phyloP scores from a whole-genome alignment of 176 grass and related monocot species.

The Oryza officinalis region DNA sequence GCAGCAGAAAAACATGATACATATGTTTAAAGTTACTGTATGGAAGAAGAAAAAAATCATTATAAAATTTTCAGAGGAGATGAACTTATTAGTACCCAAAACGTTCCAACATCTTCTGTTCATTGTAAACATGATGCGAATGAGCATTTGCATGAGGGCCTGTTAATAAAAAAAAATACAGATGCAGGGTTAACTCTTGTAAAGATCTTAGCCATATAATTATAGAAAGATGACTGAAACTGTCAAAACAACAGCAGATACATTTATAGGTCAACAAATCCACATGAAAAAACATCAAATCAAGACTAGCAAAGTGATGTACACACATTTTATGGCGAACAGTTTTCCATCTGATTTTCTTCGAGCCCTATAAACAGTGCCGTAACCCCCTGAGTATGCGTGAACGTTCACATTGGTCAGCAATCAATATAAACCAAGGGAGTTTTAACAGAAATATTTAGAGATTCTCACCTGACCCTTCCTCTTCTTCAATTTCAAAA shows the following conservation, averaged over 20 bases:
- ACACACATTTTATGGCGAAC: constrained; percentile 95
- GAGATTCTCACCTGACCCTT: constrained; percentile 82
- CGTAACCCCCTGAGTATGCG: constrained; percentile 76
- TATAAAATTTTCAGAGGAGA: background rate
- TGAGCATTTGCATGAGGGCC: constrained; percentile 86
- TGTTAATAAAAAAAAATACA: constrained; percentile 48
- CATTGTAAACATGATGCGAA: constrained; percentile 87
- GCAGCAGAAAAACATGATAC: constrained; percentile 37
- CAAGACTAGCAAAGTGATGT: constrained; percentile 13
- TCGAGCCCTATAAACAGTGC: constrained; percentile 79
- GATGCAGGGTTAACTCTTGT: constrained; percentile 29
- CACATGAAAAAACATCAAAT: constrained; percentile 5
- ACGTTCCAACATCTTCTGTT: constrained; percentile 83
- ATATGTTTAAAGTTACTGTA: constrained; percentile 5
- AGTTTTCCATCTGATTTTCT: constrained; percentile 64
- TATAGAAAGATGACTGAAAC: background rate
- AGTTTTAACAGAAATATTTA: constrained; percentile 11
- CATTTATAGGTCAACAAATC: background rate
- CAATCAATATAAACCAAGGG: constrained; percentile 10
- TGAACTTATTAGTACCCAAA: constrained; percentile 67
- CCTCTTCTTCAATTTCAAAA: constrained; percentile 87
- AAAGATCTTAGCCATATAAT: constrained; percentile 1
- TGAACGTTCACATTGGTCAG: constrained; percentile 15
- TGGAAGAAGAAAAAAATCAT: background rate
- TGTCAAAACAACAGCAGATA: background rate